A percentile compares a stretch with the other conserved stretches of the same genome.
These are phyloP conservation scores for Linaria vulgaris DNA, from an alignment of 257 asterid species.

Conservation along the genomic window DNA sequence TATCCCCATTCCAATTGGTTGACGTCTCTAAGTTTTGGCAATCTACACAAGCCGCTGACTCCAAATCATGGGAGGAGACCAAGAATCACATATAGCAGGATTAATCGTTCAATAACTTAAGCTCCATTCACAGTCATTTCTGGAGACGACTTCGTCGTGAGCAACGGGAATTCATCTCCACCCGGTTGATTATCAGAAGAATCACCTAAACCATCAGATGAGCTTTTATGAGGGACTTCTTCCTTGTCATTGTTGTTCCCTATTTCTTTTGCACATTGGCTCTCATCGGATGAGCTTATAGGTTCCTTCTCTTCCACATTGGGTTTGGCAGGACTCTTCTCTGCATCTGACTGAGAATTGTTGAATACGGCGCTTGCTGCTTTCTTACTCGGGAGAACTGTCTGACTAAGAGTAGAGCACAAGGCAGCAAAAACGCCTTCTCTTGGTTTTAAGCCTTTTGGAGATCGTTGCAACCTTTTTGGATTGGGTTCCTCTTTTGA, in stretches of 20 bases:
- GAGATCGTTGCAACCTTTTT: slow-evolving; percentile 57
- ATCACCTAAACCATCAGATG: slow-evolving; percentile 40
- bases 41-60: slow-evolving; percentile 9
- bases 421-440: slow-evolving; percentile 73
- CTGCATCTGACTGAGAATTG: slow-evolving; percentile 30
- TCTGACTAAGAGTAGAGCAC: slow-evolving; percentile 64
- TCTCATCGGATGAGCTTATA: slow-evolving; percentile 25
- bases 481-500: slow-evolving; percentile 66
- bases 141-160: slow-evolving; percentile 66
- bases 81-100: slow-evolving; percentile 25
- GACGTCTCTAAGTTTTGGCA: slow-evolving; percentile 14
- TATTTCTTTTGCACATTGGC: slow-evolving; percentile 31
- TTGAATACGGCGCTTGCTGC: slow-evolving; percentile 31
- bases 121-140: slow-evolving; percentile 92
- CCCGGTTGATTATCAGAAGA: slow-evolving; percentile 41
- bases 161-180: slow-evolving; percentile 51
- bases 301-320: slow-evolving; percentile 37
- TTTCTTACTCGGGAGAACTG: slow-evolving; percentile 61
- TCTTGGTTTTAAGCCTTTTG: slow-evolving; percentile 65
- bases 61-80: slow-evolving; percentile 15
- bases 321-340: slow-evolving; percentile 30
- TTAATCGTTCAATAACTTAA: slow-evolving; percentile 29
- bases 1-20: slow-evolving; percentile 21
- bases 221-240: slow-evolving; percentile 44
- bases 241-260: slow-evolving; percentile 36